phyloP scores from a whole-genome alignment of 2,329 filamentous ascomycete species.

The Fusarium sp. region DNA sequence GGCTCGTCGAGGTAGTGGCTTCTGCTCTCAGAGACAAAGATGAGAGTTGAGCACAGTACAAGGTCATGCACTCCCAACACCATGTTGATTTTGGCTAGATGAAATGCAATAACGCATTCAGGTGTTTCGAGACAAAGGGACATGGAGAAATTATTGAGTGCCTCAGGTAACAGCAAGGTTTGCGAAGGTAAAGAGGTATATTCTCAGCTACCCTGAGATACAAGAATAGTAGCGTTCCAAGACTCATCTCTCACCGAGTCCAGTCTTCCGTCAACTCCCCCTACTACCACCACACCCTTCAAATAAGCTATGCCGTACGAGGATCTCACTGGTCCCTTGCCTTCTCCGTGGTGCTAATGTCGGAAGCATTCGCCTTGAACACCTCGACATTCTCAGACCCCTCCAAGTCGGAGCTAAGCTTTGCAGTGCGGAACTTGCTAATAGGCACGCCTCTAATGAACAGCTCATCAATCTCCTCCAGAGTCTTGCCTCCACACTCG shows the following conservation, averaged over 20 bases:
- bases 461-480: constrained; percentile 26
- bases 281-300: neutral
- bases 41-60: neutral
- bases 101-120: neutral
- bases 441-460: constrained; percentile 4
- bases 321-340: neutral
- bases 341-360: neutral
- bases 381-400: neutral
- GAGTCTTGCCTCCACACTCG: constrained; percentile 13
- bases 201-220: neutral
- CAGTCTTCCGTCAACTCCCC: neutral
- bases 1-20: neutral
- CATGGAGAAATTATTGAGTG: neutral
- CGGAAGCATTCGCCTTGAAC: neutral
- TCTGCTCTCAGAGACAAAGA: neutral
- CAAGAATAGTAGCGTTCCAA: neutral
- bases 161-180: neutral
- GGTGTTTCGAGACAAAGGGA: neutral
- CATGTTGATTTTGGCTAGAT: neutral
- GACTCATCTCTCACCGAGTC: neutral
- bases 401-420: neutral
- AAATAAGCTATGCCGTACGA: no score
- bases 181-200: neutral
- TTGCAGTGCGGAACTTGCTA: neutral
- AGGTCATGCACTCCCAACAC: neutral